Conservation (phyloP, 2,329 filamentous ascomycete genomes). For the Penicillium sp. region DNA sequence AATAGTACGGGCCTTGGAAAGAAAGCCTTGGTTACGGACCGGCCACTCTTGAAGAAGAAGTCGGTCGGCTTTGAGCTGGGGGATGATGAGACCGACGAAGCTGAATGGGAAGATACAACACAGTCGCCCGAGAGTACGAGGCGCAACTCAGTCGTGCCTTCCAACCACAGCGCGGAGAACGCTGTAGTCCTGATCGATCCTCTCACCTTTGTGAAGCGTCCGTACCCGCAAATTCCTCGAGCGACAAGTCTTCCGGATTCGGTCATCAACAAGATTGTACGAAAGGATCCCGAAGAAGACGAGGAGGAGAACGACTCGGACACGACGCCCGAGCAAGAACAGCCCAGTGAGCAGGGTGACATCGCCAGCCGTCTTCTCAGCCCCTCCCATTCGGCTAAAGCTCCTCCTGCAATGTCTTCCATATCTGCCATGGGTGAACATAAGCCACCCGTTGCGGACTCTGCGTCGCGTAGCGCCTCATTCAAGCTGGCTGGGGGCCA, state of each 20-base stretch:
- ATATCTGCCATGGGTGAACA: slow-evolving; percentile 42
- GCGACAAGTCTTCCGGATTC: slow-evolving; percentile 39
- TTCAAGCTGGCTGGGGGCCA: slow-evolving; percentile 35
- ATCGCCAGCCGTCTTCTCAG: slow-evolving; percentile 37
- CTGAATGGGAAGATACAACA: slow-evolving; percentile 48
- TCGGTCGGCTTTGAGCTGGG: slow-evolving; percentile 46
- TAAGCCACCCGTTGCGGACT: slow-evolving; percentile 34
- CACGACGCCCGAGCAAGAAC: slow-evolving; percentile 20
- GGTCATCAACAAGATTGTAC: slow-evolving; percentile 30
- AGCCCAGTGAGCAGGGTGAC: slow-evolving; percentile 31
- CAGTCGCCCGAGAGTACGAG: slow-evolving; percentile 47
- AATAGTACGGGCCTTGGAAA: slow-evolving; percentile 38
- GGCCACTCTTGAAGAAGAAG: slow-evolving; percentile 39
- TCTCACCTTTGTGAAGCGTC: slow-evolving; percentile 40
- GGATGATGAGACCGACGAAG: slow-evolving; percentile 43
- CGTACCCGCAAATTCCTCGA: slow-evolving; percentile 37
- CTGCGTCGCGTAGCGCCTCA: slow-evolving; percentile 35
- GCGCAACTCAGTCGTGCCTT: slow-evolving; percentile 42
- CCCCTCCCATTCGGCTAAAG: slow-evolving; percentile 41
- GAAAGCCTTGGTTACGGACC: slow-evolving; percentile 36
- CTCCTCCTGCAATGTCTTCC: slow-evolving; percentile 47
- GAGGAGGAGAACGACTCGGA: slow-evolving; percentile 18
- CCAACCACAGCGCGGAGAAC: slow-evolving; percentile 34
- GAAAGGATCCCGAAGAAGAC: slow-evolving; percentile 22
- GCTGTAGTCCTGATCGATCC: slow-evolving; percentile 36